Evolutionary conservation across 805 yeast species (phyloP), one percentile per base, ranked within the genome.

Genomic region (Saccharomyces cerevisiae): DNA sequence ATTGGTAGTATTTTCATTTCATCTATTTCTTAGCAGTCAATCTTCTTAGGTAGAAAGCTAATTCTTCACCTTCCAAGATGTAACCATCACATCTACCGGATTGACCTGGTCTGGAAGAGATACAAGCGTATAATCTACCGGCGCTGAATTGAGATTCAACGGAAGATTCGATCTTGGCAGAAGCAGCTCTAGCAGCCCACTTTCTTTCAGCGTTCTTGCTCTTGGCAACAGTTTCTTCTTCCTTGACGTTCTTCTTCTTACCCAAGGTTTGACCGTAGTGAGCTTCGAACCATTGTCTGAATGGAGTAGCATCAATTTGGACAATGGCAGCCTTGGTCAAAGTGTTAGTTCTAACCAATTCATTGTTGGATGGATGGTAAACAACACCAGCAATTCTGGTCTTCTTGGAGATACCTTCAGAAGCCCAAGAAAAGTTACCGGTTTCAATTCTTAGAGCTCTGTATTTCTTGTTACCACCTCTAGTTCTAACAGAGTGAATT

Each of bases 21-120:
- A 46, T 46, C 85, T 90, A 92, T 87, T 92, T 94, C 91, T 94
- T 92, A 77, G 97, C 95, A 79, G 96, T 85, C 81, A 94, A 84
- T 89, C 96, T 92, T 87, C 96, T 90, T 79, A 94, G 86, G 96
- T 94, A 94, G 96, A 94, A 94, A 78, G 98, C 98, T 80, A 94
- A 89, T 83, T 94, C 99, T 79, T 94, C 99, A 82, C 99, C 99
- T 85, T 94, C 99, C 78, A 94, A 88, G 81, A 94, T 87, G 95
- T 94, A 94, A 81, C 99, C 99, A 79, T 94, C 99, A 82, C 90
- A 86, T 84, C 99, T 95, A 80, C 99, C 99, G 68, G 96, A 87
- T 85, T 94, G 99, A 80, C 99, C 99, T 78, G 99, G 99, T 85
- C 99, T 90, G 57, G 99, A 94, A 67, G 99, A 90, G 76, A 94